Percentiles rank a stretch among this genome's conserved stretches.
phyloP scores from a whole-genome alignment of 1,284 basidiomycete genomes.

The Schizopora paradoxa region DNA sequence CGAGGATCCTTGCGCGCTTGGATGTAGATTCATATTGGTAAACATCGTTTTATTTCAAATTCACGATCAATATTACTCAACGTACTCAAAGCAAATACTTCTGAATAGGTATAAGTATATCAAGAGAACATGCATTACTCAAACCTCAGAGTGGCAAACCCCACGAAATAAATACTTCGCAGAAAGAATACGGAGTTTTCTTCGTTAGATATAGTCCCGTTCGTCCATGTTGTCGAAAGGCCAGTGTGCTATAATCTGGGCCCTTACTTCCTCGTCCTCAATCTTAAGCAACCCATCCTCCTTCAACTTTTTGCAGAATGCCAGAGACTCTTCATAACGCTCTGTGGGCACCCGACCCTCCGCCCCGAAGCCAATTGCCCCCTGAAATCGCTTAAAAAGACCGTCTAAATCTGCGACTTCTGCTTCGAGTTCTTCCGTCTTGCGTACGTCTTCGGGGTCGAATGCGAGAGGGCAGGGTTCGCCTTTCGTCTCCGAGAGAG shows the following conservation, averaged over 20 bases:
- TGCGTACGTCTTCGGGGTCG: conserved; percentile 35
- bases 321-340: conserved; percentile 35
- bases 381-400: no score
- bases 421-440: conserved; percentile 34
- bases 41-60: no score
- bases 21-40: no score
- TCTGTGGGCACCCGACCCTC: conserved; percentile 39
- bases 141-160: no score
- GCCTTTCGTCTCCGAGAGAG: no score
- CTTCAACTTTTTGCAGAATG: conserved; percentile 31
- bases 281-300: conserved; percentile 25
- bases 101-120: no score
- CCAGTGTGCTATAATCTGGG: conserved; percentile 34
- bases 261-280: conserved; percentile 30
- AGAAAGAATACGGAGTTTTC: conserved; percentile 5
- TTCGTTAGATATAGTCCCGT: conserved; percentile 32
- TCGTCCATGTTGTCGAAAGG: conserved; percentile 44
- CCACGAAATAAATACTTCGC: no score
- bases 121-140: no score
- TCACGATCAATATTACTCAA: no score
- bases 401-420: no score
- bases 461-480: conserved; percentile 41
- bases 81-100: no score
- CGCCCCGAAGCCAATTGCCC: conserved; percentile 29
- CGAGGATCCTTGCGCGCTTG: no score